Evolutionary conservation across 2,329 filamentous ascomycete genomes (phyloP).

Genomic region (Clonostachys byssicola): DNA sequence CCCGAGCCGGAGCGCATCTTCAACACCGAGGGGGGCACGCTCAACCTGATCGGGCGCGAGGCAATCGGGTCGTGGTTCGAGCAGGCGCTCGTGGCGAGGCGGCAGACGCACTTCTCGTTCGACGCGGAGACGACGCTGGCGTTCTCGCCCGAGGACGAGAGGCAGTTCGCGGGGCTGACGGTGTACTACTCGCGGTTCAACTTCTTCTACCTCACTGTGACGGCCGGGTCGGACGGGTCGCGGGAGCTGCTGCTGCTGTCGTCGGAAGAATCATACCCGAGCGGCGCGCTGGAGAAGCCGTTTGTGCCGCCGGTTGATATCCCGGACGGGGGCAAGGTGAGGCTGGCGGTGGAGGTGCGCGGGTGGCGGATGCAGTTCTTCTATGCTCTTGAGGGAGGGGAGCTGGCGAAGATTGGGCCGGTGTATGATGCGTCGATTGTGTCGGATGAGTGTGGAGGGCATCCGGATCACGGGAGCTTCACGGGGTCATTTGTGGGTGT

Average conservation of each 20-base stretch:
- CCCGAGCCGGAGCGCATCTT: slow-evolving; percentile 52
- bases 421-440: slow-evolving; percentile 55
- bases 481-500: slow-evolving; percentile 57
- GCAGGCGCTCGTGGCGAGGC: slow-evolving; percentile 48
- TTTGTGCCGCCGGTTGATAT: slow-evolving; percentile 38
- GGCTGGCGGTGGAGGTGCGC: slow-evolving; percentile 44
- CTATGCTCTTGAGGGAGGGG: slow-evolving; percentile 41
- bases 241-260: slow-evolving; percentile 53
- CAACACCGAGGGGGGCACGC: slow-evolving; percentile 24
- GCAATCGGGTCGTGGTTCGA: slow-evolving; percentile 55
- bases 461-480: slow-evolving; percentile 58
- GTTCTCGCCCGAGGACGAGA: slow-evolving; percentile 51
- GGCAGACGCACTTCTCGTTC: slow-evolving; percentile 56
- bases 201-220: slow-evolving; percentile 60
- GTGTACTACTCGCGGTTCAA: slow-evolving; percentile 62
- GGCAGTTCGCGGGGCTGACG: slow-evolving; percentile 56
- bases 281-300: slow-evolving; percentile 39
- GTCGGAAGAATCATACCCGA: slow-evolving; percentile 52
- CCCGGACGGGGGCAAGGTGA: slow-evolving; percentile 50
- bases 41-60: slow-evolving; percentile 46
- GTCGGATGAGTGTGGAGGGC: slow-evolving; percentile 60
- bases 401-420: slow-evolving; percentile 44
- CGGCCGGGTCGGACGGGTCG: slow-evolving; percentile 48
- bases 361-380: slow-evolving; percentile 49
- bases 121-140: slow-evolving; percentile 53